Conservation (phyloP, 306 rosid genomes). For the Aeschynomene evenia region DNA sequence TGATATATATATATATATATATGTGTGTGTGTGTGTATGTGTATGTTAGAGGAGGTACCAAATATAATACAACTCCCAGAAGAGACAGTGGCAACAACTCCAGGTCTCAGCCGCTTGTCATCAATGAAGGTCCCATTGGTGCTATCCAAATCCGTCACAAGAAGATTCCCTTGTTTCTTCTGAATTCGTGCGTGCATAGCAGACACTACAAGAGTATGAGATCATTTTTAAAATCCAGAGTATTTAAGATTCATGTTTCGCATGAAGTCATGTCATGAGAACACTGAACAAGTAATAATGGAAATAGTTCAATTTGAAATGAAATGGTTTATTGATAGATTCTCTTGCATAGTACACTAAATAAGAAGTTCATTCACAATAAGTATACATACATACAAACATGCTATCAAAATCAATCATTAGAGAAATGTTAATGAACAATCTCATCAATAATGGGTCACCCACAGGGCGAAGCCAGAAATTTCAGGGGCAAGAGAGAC, state of each 20-base stretch:
- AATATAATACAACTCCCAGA: slow-evolving; percentile 69
- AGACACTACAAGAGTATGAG: slow-evolving; percentile 52
- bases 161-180: slow-evolving; percentile 61
- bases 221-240: not conserved
- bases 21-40: too few species aligned
- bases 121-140: slow-evolving; percentile 86
- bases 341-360: not conserved
- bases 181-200: slow-evolving; percentile 74
- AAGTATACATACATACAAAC: not conserved
- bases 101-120: slow-evolving; percentile 70
- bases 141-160: slow-evolving; percentile 87
- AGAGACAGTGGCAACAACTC: slow-evolving; percentile 54
- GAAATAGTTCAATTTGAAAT: not conserved
- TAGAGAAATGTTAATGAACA: not conserved
- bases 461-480: too few species aligned
- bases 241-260: not conserved
- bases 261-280: not conserved
- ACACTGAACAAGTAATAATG: not conserved
- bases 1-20: too few species aligned
- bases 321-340: not conserved
- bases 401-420: not conserved
- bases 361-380: not conserved
- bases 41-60: slow-evolving; percentile 52
- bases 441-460: too few species aligned
- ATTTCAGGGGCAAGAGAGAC: too few species aligned